These are phyloP conservation scores for Thermoascus crustaceus DNA, from an alignment of 2,329 filamentous ascomycete genomes.

Conservation along the genomic window DNA sequence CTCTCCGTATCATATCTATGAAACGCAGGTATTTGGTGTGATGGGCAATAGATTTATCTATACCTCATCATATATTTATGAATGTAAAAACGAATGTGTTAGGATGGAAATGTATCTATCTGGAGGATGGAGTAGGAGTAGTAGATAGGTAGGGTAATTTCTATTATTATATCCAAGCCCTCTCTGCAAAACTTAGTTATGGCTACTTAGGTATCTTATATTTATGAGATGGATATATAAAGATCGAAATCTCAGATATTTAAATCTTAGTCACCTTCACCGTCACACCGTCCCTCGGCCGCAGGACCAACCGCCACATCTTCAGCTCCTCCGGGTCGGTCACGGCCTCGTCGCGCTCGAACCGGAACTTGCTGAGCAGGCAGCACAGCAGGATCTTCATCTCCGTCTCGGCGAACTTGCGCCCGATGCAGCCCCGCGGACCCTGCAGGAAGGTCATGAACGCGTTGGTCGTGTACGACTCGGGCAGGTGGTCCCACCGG, in stretches of 20 bases:
- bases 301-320: slow-evolving; percentile 42
- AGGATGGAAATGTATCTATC: too few relatives aligned
- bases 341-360: slow-evolving; percentile 28
- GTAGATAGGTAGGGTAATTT: too few relatives aligned
- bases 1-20: too few relatives aligned
- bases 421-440: slow-evolving; percentile 24
- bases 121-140: too few relatives aligned
- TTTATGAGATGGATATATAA: too few relatives aligned
- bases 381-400: slow-evolving; percentile 29
- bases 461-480: slow-evolving; percentile 29
- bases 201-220: too few relatives aligned
- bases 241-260: background rate
- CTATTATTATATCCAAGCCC: too few relatives aligned
- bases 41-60: too few relatives aligned
- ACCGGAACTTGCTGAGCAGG: slow-evolving; percentile 26
- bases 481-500: slow-evolving; percentile 34
- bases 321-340: slow-evolving; percentile 40
- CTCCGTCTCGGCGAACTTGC: slow-evolving; percentile 29
- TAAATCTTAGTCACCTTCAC: slow-evolving; percentile 26
- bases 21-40: too few relatives aligned
- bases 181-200: too few relatives aligned
- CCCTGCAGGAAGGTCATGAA: slow-evolving; percentile 28
- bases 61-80: too few relatives aligned
- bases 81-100: too few relatives aligned
- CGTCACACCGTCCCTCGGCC: slow-evolving; percentile 37